These are phyloP conservation scores for Iris macrosiphon DNA, from an alignment of 106 monocot species.

Conservation along the genomic window DNA sequence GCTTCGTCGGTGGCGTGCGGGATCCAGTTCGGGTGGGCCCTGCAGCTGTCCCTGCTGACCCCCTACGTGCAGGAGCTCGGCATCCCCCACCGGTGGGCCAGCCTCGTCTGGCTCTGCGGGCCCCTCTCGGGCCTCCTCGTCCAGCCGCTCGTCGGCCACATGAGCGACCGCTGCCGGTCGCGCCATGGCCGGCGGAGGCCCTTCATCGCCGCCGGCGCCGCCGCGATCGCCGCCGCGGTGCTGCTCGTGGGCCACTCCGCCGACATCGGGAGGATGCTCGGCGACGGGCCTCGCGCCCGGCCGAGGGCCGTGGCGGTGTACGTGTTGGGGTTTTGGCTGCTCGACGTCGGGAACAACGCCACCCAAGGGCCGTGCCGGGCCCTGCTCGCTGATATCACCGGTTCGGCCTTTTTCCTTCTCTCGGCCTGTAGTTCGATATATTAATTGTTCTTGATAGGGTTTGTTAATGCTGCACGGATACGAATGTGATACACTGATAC, in stretches of 20 bases:
- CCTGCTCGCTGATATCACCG: conserved; percentile 50
- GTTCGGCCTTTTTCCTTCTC: conserved; percentile 11
- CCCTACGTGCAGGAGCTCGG: conserved; percentile 79
- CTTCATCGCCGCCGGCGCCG: conserved; percentile 36
- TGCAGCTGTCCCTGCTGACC: conserved; percentile 67
- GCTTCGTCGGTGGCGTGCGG: conserved; percentile 46
- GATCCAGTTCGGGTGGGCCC: conserved; percentile 73
- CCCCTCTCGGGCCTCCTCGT: conserved; percentile 66
- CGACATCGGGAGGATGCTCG: conserved; percentile 31
- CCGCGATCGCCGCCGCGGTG: conserved; percentile 19
- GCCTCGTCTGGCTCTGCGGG: conserved; percentile 75
- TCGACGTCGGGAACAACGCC: too few species aligned
- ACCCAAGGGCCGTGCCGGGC: too few species aligned
- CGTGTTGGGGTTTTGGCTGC: conserved; percentile 48
- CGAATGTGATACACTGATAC: too few species aligned
- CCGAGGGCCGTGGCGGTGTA: conserved; percentile 26
- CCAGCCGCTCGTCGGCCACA: conserved; percentile 62
- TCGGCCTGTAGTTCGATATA: too few species aligned
- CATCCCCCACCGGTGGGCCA: conserved; percentile 54
- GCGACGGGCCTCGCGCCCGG: conserved; percentile 13
- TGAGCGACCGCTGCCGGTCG: conserved; percentile 41
- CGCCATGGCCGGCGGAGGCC: conserved; percentile 46
- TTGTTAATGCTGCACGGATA: too few species aligned
- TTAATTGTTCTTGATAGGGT: too few species aligned
- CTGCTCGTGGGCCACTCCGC: conserved; percentile 37